phyloP scores from a whole-genome alignment of 306 rosid genomes.

The Albizia julibrissin region DNA sequence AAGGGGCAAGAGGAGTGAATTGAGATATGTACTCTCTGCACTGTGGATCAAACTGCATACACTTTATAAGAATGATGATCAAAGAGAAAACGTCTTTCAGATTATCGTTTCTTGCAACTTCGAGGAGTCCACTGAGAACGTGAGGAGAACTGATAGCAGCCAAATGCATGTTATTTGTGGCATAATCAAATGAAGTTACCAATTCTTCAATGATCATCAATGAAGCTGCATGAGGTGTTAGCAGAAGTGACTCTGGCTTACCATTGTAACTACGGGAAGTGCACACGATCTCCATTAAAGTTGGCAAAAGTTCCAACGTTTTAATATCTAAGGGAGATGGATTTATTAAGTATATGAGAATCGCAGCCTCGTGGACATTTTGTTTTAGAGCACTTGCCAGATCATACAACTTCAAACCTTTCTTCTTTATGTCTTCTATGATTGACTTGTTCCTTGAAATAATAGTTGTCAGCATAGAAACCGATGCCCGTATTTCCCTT shows the following conservation, averaged over 20 bases:
- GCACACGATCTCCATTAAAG: constrained; percentile 68
- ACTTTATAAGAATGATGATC: constrained; percentile 70
- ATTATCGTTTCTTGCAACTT: constrained; percentile 62
- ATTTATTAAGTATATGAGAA: constrained; percentile 67
- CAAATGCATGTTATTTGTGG: constrained; percentile 71
- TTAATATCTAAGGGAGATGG: constrained; percentile 76
- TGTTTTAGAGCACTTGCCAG: constrained; percentile 77
- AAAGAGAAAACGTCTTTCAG: constrained; percentile 61
- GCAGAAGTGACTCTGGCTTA: constrained; percentile 49
- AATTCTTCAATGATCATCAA: constrained; percentile 75
- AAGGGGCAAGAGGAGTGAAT: constrained; percentile 66
- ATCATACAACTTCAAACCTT: constrained; percentile 69
- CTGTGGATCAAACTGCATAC: constrained; percentile 64
- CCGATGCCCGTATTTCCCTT: constrained; percentile 66
- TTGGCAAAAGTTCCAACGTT: constrained; percentile 67
- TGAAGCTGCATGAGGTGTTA: constrained; percentile 77
- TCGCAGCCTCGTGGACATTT: constrained; percentile 79
- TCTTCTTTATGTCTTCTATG: constrained; percentile 70
- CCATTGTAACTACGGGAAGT: constrained; percentile 46
- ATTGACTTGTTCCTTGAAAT: constrained; percentile 66
- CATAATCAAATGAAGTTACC: constrained; percentile 70
- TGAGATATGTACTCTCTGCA: constrained; percentile 67
- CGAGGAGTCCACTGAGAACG: constrained; percentile 66
- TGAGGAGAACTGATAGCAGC: constrained; percentile 72
- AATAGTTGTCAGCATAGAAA: constrained; percentile 61